These are phyloP conservation scores for Phytomonas sp. DNA, from an alignment of 208 protist genomes.

Conservation along the genomic window DNA sequence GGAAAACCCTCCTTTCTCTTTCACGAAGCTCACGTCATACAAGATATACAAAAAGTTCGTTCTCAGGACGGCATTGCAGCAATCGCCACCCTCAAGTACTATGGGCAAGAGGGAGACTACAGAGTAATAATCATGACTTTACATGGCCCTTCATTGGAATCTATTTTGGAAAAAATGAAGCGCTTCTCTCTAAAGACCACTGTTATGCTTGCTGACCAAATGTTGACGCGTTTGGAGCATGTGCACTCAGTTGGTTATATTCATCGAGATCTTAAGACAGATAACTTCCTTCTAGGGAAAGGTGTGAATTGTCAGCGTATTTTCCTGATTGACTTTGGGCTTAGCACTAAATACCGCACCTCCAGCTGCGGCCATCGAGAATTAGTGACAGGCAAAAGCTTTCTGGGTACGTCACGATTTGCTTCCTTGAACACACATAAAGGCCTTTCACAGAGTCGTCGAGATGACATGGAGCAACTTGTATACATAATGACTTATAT, in stretches of 20 bases:
- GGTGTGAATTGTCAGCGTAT: constrained; percentile 69
- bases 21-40: constrained; percentile 94
- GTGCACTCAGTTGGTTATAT: constrained; percentile 97
- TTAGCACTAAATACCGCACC: constrained; percentile 71
- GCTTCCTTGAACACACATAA: constrained; percentile 95
- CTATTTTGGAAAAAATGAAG: constrained; percentile 65
- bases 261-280: constrained; percentile 97
- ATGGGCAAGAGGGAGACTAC: constrained; percentile 95
- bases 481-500: constrained; percentile 95
- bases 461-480: constrained; percentile 88
- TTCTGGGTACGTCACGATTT: constrained; percentile 96
- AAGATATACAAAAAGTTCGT: constrained; percentile 65
- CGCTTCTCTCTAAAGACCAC: constrained; percentile 98
- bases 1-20: constrained; percentile 94
- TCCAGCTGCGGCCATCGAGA: constrained; percentile 53
- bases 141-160: constrained; percentile 96
- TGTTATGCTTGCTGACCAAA: constrained; percentile 97
- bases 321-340: constrained; percentile 94
- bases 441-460: constrained; percentile 85
- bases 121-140: constrained; percentile 99
- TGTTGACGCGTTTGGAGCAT: constrained; percentile 95
- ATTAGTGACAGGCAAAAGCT: constrained; percentile 83
- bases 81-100: constrained; percentile 95
- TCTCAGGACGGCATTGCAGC: constrained; percentile 56
- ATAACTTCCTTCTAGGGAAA: constrained; percentile 99